phyloP scores from a whole-genome alignment of 2,329 filamentous ascomycete genomes.

The Aspergillus sclerotialis region DNA sequence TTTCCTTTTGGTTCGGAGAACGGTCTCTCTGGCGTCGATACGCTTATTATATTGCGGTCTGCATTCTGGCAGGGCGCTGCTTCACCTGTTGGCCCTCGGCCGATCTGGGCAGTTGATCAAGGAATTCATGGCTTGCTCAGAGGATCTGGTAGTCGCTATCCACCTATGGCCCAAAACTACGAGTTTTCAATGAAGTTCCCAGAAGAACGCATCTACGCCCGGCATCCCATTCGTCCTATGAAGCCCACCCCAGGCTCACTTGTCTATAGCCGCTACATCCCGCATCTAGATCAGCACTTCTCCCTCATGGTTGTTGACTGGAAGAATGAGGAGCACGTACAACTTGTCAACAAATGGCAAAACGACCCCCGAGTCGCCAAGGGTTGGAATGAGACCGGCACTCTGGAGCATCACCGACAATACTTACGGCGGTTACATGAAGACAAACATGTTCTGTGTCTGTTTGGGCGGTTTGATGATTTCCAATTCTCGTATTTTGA shows the following conservation, averaged over 20 bases:
- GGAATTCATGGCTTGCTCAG: conserved; percentile 20
- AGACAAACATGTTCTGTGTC: conserved; percentile 64
- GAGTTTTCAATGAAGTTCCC: conserved; percentile 45
- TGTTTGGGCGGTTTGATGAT: conserved; percentile 66
- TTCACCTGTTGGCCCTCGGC: conserved; percentile 58
- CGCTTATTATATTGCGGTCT: conserved; percentile 45
- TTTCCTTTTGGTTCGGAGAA: conserved; percentile 31
- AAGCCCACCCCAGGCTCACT: conserved; percentile 65
- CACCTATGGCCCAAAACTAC: conserved; percentile 24
- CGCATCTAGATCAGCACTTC: conserved; percentile 68
- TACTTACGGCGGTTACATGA: conserved; percentile 63
- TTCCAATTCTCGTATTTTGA: conserved; percentile 71
- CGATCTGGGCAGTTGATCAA: conserved; percentile 53
- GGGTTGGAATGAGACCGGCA: conserved; percentile 74
- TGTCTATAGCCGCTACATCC: conserved; percentile 72
- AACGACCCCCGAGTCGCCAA: conserved; percentile 75
- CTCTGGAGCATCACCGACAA: conserved; percentile 64
- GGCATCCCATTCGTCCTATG: conserved; percentile 63
- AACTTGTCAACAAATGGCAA: conserved; percentile 71
- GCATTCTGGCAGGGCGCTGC: conserved; percentile 66
- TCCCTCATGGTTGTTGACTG: conserved; percentile 70
- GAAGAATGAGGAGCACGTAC: conserved; percentile 55
- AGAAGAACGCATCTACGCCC: conserved; percentile 48
- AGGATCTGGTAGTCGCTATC: conserved; percentile 19
- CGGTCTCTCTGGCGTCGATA: conserved; percentile 21